A percentile compares a stretch with the other conserved stretches of the same genome.
phyloP scores from a whole-genome alignment of 2,329 filamentous ascomycete genomes.

The Colletotrichum sp. region DNA sequence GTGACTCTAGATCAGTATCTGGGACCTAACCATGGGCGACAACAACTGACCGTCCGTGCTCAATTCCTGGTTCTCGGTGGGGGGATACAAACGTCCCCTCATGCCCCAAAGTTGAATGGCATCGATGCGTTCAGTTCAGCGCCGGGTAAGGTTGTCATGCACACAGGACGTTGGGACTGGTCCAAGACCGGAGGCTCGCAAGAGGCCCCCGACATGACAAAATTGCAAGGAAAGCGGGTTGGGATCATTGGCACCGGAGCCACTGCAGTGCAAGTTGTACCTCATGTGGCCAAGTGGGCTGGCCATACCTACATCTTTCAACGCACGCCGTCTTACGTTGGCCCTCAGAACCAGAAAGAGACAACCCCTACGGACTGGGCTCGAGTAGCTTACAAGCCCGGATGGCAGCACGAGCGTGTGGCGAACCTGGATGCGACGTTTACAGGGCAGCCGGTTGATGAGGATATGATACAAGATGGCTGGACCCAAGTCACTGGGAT shows the following conservation, averaged over 20 bases:
- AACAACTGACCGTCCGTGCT: constrained; percentile 27
- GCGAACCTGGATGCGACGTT: background rate
- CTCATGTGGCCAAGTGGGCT: constrained; percentile 48
- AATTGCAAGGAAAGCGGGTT: constrained; percentile 50
- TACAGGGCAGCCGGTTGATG: background rate
- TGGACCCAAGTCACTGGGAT: background rate
- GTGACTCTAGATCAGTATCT: constrained; percentile 4
- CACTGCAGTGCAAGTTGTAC: constrained; percentile 49
- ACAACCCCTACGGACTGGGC: constrained; percentile 45
- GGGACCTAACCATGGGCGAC: background rate
- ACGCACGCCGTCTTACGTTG: constrained; percentile 52
- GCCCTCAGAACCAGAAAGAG: constrained; percentile 37
- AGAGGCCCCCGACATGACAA: constrained; percentile 42
- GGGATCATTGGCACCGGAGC: constrained; percentile 56
- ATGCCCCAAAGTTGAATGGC: constrained; percentile 43
- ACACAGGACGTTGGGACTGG: constrained; percentile 52
- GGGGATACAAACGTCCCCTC: constrained; percentile 33
- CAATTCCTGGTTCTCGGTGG: constrained; percentile 42
- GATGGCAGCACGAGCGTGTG: constrained; percentile 50
- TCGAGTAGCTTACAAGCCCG: constrained; percentile 36
- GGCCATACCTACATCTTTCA: constrained; percentile 60
- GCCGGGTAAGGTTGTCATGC: constrained; percentile 33
- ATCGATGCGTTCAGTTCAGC: constrained; percentile 28
- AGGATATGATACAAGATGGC: background rate
- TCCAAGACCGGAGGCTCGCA: constrained; percentile 42